Base-by-base conservation (phyloP, 352 stramenopile species). In the Pseudoperonospora humuli region DNA sequence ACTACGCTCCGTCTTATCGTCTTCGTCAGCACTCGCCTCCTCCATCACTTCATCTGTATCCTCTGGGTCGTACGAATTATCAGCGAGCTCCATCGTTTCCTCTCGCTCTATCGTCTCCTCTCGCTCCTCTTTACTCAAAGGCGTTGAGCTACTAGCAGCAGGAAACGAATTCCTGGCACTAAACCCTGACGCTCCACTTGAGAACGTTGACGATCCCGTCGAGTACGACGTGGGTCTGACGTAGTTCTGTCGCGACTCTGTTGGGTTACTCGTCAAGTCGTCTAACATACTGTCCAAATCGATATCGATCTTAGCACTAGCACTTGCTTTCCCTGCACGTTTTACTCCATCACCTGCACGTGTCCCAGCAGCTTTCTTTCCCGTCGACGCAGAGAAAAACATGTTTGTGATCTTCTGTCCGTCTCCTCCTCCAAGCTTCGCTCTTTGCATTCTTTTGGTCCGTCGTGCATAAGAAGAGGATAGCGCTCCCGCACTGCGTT, bases 321-420 rank as follows among this genome's bases (percentile, higher is more conserved):
- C 19, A 26, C 46, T 41, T 10, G 34, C 37, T 11, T 53, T 50
- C 1, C 35, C 40, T 15, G n/a, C n/a, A n/a, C 36, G 39, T 28
- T 46, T 44, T 24, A 58, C 41, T 35, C 51, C 48, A 35, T 57
- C 45, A 35, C 64, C 40, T 21, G 54, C 47, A 14, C 52, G 50
- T n/a, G 33, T 51, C 15, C 32, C 54, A 34, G 72, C 70, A 6
- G 37, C 27, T 40, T 73, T 80, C 27, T 66, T 50, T 8, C 55
- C 57, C 8, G 61, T 37, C 7, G 70, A 70, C 10, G 70, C 55
- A 8, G 77, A 87, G 56, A 90, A 90, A 43, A 93, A 93, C 75
- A 93, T 88, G 48, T 86, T 89, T 39, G 79, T 88, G 55, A 93
- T 93, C 64, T 93, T 93, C 53, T 88, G 75, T 35, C 87, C 82